These are phyloP conservation scores for Candida methanosorbosa DNA, from an alignment of 805 yeast species.

Conservation along the genomic window DNA sequence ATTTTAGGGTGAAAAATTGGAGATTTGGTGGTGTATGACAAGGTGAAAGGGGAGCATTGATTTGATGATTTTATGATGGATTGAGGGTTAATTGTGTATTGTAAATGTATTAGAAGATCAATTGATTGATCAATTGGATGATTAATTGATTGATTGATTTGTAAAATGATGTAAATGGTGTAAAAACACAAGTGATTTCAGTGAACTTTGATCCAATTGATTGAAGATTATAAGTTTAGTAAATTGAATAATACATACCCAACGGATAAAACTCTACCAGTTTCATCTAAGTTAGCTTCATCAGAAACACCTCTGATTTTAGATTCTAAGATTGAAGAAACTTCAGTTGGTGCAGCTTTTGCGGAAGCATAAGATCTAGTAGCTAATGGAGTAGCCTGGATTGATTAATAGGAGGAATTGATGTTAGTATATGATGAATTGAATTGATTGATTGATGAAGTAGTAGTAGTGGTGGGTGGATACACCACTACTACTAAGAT, in stretches of 20 bases:
- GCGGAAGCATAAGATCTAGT: conserved; percentile 85
- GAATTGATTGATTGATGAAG: neutral
- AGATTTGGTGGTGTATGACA: too few species aligned
- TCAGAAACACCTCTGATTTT: conserved; percentile 98
- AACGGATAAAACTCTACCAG: conserved; percentile 98
- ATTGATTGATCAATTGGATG: neutral
- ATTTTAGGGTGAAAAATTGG: too few species aligned
- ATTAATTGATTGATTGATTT: neutral
- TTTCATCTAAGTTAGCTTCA: conserved; percentile 96
- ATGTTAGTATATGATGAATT: conserved; percentile 67
- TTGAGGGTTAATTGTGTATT: too few species aligned
- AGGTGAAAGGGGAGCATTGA: too few species aligned
- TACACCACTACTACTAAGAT: neutral
- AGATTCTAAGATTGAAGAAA: conserved; percentile 97
- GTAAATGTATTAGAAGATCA: too few species aligned
- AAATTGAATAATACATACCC: conserved; percentile 66
- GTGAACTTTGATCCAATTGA: neutral
- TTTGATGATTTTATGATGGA: too few species aligned
- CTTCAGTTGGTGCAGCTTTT: conserved; percentile 99
- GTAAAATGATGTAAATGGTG: neutral
- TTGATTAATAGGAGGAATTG: conserved; percentile 58
- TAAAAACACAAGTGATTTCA: too few species aligned
- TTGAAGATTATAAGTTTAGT: conserved; percentile 1
- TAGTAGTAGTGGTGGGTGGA: too few species aligned
- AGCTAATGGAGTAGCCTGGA: conserved; percentile 45